Evolutionary conservation across 176 grass and related monocot genomes (phyloP).

Genomic region (Oryza glumipatula): DNA sequence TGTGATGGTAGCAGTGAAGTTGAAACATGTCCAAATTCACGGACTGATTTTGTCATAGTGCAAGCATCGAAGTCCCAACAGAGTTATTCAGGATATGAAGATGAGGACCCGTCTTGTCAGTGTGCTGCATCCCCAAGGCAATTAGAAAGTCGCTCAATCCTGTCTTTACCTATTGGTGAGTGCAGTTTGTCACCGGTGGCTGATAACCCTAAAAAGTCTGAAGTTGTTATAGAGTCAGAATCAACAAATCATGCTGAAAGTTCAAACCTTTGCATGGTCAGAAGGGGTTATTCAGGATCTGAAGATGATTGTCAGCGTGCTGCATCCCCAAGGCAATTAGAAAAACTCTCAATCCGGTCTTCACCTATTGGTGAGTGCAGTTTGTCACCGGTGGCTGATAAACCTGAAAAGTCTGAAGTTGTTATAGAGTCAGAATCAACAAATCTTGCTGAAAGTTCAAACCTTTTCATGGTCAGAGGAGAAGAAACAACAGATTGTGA

Average conservation of each 20-base stretch:
- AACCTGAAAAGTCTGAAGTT: constrained; percentile 28
- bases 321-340: constrained; percentile 6
- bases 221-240: constrained; percentile 16
- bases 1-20: constrained; percentile 15
- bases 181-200: background rate
- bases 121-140: background rate
- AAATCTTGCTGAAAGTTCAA: constrained; percentile 13
- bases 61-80: constrained; percentile 20
- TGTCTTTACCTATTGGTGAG: constrained; percentile 33
- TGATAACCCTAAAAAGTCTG: constrained; percentile 33
- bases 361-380: constrained; percentile 26
- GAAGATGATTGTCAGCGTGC: constrained; percentile 1
- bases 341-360: constrained; percentile 22
- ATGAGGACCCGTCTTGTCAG: constrained; percentile 8
- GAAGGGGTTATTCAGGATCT: background rate
- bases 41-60: background rate
- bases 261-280: constrained; percentile 32
- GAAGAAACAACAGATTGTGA: constrained; percentile 15
- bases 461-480: constrained; percentile 30
- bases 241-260: background rate
- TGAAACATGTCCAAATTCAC: constrained; percentile 26
- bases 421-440: constrained; percentile 1
- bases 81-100: background rate
- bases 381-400: constrained; percentile 5
- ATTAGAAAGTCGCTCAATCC: constrained; percentile 16